Conservation (phyloP, 192 early-diverging fungal species). For the Entomortierella lignicola region DNA sequence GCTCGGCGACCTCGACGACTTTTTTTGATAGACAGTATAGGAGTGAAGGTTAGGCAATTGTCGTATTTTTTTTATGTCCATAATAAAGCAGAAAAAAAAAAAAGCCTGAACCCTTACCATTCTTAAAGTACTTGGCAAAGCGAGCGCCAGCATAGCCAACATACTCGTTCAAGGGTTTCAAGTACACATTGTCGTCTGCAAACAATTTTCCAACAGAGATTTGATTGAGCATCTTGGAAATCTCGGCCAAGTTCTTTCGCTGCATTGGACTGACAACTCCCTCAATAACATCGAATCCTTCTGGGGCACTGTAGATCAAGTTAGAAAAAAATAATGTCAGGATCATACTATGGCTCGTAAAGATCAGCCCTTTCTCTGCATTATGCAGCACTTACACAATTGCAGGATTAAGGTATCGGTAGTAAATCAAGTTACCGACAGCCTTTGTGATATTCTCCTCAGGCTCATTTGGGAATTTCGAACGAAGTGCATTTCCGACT, state of each 20-base stretch:
- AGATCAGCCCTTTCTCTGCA: too few species aligned
- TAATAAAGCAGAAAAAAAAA: slow-evolving; percentile 2
- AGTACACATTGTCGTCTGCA: slow-evolving; percentile 74
- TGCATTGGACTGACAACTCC: slow-evolving; percentile 84
- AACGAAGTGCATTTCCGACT: slow-evolving; percentile 78
- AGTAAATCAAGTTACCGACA: slow-evolving; percentile 96
- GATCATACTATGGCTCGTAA: too few species aligned
- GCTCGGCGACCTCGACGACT: slow-evolving; percentile 88
- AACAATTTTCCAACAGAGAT: slow-evolving; percentile 91
- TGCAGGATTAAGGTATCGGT: slow-evolving; percentile 98
- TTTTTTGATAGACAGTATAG: too few species aligned
- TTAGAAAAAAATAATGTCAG: too few species aligned
- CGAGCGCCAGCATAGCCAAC: slow-evolving; percentile 79
- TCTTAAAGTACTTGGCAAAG: slow-evolving; percentile 89
- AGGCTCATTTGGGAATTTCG: slow-evolving; percentile 85
- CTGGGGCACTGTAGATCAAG: slow-evolving; percentile 91
- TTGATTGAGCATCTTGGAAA: slow-evolving; percentile 95
- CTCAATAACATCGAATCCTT: slow-evolving; percentile 96
- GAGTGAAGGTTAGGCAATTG: too few species aligned
- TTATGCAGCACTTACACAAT: slow-evolving; percentile 76
- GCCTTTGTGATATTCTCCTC: slow-evolving; percentile 87
- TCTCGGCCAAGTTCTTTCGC: slow-evolving; percentile 95
- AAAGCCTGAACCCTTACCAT: slow-evolving; percentile 58
- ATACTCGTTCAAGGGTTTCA: slow-evolving; percentile 84
- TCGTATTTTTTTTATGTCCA: too few species aligned